Evolutionary conservation across 179 eudicot genomes (phyloP).

Genomic region (Heliamphora pulchella): DNA sequence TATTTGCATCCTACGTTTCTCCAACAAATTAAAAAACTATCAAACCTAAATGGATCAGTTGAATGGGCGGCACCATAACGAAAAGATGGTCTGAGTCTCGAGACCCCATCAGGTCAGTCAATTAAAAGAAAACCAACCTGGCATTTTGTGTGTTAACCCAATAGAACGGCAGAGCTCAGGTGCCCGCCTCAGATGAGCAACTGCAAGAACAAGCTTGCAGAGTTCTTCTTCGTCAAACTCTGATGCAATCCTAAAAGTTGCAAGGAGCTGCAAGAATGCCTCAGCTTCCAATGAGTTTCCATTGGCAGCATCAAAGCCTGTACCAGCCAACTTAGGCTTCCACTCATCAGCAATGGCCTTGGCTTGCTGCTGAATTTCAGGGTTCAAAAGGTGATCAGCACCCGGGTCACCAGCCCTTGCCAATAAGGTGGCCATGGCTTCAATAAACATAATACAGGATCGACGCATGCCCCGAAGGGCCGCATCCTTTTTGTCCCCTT

Average conservation of each 20-base stretch:
- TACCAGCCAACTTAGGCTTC: conserved; percentile 54
- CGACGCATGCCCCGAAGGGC: conserved; percentile 43
- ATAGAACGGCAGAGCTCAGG: conserved; percentile 74
- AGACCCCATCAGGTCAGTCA: conserved; percentile 32
- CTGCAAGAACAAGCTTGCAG: conserved; percentile 63
- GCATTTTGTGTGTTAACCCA: conserved; percentile 58
- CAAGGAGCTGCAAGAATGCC: conserved; percentile 66
- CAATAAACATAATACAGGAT: conserved; percentile 45
- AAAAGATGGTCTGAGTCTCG: conserved; percentile 20
- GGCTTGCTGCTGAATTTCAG: conserved; percentile 57
- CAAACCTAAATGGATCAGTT: conserved; percentile 4
- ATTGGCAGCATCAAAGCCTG: conserved; percentile 50
- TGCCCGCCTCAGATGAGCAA: conserved; percentile 55
- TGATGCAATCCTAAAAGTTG: conserved; percentile 64
- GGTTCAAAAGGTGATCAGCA: conserved; percentile 37
- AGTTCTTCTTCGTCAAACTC: conserved; percentile 58
- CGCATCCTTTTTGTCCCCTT: conserved; percentile 33
- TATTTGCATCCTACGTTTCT: conserved; percentile 1
- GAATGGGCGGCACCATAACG: conserved; percentile 16
- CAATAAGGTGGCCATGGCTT: conserved; percentile 57
- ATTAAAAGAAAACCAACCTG: conserved; percentile 66
- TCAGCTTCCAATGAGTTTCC: conserved; percentile 59
- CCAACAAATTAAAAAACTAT: conserved; percentile 3
- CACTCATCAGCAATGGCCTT: conserved; percentile 58
- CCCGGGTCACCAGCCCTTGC: conserved; percentile 41